Evolutionary conservation across 2,329 filamentous ascomycete species (phyloP).

Genomic region (Fusarium clavum): DNA sequence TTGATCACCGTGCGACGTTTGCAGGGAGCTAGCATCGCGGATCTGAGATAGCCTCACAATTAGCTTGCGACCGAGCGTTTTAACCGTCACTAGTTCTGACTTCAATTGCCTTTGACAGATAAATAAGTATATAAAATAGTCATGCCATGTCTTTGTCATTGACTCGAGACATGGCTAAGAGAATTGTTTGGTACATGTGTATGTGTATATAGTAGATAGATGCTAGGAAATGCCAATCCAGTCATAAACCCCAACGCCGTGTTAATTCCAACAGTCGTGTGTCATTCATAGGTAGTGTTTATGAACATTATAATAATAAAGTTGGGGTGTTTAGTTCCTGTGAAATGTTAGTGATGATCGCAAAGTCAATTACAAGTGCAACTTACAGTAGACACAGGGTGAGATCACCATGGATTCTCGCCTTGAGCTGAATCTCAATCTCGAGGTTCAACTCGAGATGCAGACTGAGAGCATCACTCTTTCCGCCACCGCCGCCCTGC

Average conservation of each 20-base stretch:
- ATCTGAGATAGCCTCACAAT: constrained; percentile 11
- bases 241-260: constrained; percentile 22
- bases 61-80: constrained; percentile 8
- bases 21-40: constrained; percentile 8
- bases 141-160: constrained; percentile 1
- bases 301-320: constrained; percentile 8
- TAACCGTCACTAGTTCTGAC: constrained; percentile 11
- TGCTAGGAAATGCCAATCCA: constrained; percentile 13
- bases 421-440: constrained; percentile 86
- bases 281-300: constrained; percentile 8
- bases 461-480: constrained; percentile 65
- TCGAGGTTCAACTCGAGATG: constrained; percentile 84
- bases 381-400: constrained; percentile 76
- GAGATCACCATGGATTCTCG: constrained; percentile 85
- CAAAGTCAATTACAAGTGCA: not conserved
- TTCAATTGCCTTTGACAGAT: not conserved
- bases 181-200: constrained; percentile 16
- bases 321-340: constrained; percentile 24
- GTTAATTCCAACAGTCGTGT: constrained; percentile 21
- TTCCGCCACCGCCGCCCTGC: constrained; percentile 32
- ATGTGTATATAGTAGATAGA: constrained; percentile 5
- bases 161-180: constrained; percentile 3
- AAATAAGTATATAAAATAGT: constrained; percentile 30
- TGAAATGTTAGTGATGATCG: not conserved
- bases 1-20: constrained; percentile 3